Evolutionary conservation across 306 rosid species (phyloP).

Genomic region (Luffa acutangula): DNA sequence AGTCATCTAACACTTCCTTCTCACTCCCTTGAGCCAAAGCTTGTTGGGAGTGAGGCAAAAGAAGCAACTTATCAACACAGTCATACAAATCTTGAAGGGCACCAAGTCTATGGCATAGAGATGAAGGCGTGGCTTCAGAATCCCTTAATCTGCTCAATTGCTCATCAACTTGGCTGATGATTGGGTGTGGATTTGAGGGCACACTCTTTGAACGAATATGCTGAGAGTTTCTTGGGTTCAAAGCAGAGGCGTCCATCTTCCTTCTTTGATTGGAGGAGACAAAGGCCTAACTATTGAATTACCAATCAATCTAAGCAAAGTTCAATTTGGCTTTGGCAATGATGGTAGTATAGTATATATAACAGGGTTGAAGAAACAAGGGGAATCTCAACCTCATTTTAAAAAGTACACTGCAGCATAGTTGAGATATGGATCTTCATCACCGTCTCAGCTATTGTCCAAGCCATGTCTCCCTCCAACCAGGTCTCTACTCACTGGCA

Average conservation of each 20-base stretch:
- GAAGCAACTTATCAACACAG: slow-evolving; percentile 11
- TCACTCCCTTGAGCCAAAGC: slow-evolving; percentile 1
- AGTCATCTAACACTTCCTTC: not conserved
- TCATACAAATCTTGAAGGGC: slow-evolving; percentile 17
- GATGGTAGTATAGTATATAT: not conserved
- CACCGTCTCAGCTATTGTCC: not conserved
- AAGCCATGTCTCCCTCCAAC: not conserved
- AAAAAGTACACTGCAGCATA: not conserved
- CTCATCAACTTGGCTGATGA: slow-evolving; percentile 11
- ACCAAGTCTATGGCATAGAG: slow-evolving; percentile 1
- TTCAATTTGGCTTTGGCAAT: not conserved
- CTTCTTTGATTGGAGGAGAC: not conserved
- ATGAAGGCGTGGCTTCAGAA: not conserved
- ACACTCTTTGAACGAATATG: slow-evolving; percentile 15
- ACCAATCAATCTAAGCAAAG: not conserved
- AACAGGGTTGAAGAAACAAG: slow-evolving; percentile 9
- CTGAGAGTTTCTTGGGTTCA: not conserved
- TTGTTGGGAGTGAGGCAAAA: slow-evolving; percentile 9
- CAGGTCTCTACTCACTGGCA: not conserved
- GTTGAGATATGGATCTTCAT: slow-evolving; percentile 18
- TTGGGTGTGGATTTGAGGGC: slow-evolving; percentile 15
- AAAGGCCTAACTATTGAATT: not conserved
- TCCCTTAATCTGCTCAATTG: slow-evolving; percentile 8
- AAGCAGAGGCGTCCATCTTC: slow-evolving; percentile 1
- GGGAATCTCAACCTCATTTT: slow-evolving; percentile 17